Conservation (phyloP, 163 green algal species). For the Scenedesmus sp. region DNA sequence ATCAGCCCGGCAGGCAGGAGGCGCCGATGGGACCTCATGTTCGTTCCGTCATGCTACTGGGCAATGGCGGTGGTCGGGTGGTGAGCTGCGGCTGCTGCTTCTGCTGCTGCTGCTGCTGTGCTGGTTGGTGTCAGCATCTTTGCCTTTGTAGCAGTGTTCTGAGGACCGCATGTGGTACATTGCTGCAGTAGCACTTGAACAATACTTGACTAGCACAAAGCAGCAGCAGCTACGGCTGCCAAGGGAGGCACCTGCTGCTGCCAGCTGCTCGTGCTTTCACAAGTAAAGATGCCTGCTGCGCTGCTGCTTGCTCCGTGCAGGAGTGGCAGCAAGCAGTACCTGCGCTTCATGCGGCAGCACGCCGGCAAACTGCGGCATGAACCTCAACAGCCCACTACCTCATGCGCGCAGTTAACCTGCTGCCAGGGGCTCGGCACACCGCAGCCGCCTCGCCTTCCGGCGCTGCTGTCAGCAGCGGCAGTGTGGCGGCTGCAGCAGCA, state of each 20-base stretch:
- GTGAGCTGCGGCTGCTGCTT: background rate
- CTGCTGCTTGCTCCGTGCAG: background rate
- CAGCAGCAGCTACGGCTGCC: background rate
- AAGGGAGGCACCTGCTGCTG: background rate
- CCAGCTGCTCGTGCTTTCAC: background rate
- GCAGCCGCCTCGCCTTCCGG: background rate
- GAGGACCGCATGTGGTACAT: too few species aligned
- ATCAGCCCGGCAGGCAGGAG: slow-evolving; percentile 21
- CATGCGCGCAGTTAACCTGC: slow-evolving; percentile 33
- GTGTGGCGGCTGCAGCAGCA: slow-evolving; percentile 8
- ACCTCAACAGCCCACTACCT: slow-evolving; percentile 52
- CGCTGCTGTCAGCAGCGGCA: background rate
- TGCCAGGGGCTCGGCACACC: background rate
- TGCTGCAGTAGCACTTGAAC: background rate
- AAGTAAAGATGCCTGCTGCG: too few species aligned
- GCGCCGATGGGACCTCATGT: slow-evolving; percentile 58
- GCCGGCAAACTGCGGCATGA: slow-evolving; percentile 57
- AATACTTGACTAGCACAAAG: too few species aligned
- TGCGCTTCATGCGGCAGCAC: slow-evolving; percentile 62
- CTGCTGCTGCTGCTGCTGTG: background rate
- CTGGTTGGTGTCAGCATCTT: background rate
- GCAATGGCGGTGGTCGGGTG: slow-evolving; percentile 60
- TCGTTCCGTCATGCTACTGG: slow-evolving; percentile 58
- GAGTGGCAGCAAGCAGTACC: slow-evolving; percentile 61
- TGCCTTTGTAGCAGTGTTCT: too few species aligned